Evolutionary conservation across 78 protist species (phyloP).

Genomic region (Parvularia atlantis): DNA sequence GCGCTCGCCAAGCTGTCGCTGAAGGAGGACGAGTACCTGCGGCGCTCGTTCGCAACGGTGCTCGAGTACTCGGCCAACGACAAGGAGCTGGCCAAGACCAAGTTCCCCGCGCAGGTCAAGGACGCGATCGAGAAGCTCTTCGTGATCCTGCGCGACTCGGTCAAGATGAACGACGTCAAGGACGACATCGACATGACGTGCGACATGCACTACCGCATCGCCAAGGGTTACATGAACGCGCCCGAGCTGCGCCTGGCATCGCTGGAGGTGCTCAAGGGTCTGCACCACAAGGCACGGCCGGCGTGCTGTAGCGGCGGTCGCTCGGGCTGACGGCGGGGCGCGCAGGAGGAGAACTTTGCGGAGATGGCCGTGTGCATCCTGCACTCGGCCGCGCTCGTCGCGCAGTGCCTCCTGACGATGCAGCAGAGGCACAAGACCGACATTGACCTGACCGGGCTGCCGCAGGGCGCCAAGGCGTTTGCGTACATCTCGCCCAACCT

Average conservation of each 20-base stretch:
- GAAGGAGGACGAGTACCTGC: too few species aligned
- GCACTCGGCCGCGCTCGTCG: slow-evolving; percentile 1
- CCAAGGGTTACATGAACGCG: not conserved
- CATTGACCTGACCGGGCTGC: too few species aligned
- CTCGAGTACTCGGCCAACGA: too few species aligned
- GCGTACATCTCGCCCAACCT: slow-evolving; percentile 2
- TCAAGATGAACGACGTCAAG: not conserved
- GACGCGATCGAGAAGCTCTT: not conserved
- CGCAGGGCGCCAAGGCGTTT: slow-evolving; percentile 3
- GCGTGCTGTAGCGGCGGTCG: too few species aligned
- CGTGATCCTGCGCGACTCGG: not conserved
- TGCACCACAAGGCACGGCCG: too few species aligned
- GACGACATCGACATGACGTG: slow-evolving; percentile 1
- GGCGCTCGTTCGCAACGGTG: too few species aligned
- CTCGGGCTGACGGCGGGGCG: too few species aligned
- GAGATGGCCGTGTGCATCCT: not conserved
- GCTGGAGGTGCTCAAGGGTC: slow-evolving; percentile 18
- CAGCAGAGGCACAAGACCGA: not conserved
- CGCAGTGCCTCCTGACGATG: not conserved
- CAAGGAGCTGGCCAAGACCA: too few species aligned
- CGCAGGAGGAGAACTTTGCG: too few species aligned
- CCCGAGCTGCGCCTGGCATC: slow-evolving; percentile 16
- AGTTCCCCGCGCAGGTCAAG: not conserved
- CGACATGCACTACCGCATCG: slow-evolving; percentile 9
- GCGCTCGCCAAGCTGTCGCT: too few species aligned